These are phyloP conservation scores for Backusella mclennaniae DNA, from an alignment of 192 early-diverging fungal genomes.

Conservation along the genomic window DNA sequence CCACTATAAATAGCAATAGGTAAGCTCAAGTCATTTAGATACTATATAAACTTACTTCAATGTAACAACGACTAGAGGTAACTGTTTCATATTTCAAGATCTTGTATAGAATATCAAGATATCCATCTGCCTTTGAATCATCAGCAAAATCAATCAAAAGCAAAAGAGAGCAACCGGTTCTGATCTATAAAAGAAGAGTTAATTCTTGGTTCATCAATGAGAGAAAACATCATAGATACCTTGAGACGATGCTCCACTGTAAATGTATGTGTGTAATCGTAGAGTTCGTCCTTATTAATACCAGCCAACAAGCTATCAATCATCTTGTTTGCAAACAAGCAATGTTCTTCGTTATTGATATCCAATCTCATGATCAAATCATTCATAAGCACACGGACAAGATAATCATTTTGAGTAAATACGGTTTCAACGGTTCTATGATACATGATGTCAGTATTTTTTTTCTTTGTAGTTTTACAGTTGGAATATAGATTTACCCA, in stretches of 20 bases:
- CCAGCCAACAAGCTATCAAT: constrained; percentile 10
- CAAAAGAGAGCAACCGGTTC: constrained; percentile 47
- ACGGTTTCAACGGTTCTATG: constrained; percentile 24
- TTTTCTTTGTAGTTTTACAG: not conserved
- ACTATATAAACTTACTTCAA: constrained; percentile 35
- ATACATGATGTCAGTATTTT: not conserved
- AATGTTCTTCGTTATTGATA: constrained; percentile 19
- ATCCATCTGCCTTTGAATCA: constrained; percentile 11
- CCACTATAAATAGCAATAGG: constrained; percentile 19
- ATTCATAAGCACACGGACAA: constrained; percentile 49
- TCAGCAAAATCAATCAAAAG: constrained; percentile 41
- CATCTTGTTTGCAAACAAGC: constrained; percentile 30
- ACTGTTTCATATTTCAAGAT: constrained; percentile 41
- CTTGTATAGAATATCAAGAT: constrained; percentile 33
- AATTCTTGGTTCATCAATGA: not conserved
- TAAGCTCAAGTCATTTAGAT: not conserved
- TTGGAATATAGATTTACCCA: constrained; percentile 12
- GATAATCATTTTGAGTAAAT: constrained; percentile 46
- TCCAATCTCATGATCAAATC: constrained; percentile 44
- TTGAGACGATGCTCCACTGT: constrained; percentile 28
- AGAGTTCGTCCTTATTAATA: constrained; percentile 2
- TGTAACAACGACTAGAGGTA: constrained; percentile 42
- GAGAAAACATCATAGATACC: not conserved
- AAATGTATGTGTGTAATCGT: constrained; percentile 21
- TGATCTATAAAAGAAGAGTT: constrained; percentile 22